Evolutionary conservation across 495 filamentous ascomycete species (phyloP), one percentile per base, ranked within the genome.

Genomic region (Schizothecium vesticola): DNA sequence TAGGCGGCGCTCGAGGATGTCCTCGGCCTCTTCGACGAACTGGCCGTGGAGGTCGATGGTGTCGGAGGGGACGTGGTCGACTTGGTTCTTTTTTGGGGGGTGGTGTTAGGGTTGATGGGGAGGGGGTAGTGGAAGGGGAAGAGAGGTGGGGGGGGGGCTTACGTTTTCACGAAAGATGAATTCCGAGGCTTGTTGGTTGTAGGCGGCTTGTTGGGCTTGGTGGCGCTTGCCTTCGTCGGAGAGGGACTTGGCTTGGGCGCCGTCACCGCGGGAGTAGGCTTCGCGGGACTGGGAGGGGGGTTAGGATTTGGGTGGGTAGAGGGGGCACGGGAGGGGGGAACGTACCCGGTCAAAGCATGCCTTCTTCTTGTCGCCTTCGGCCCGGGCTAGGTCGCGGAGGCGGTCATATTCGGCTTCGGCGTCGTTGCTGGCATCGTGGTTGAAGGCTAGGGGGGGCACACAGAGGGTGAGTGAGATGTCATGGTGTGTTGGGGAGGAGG

Each of bases 31-130:
- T 74, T 94, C 90, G 59, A 96, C 95, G 75, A 89, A 97, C 74
- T 94, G 90, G 0, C 95, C 93, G 72, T 99, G 95, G 58, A 99
- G 81, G 81, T 99, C 95, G 70, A 99, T 97, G 3, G 90, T 92
- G 73, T 98, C 93, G 25, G 85, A 85, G 12, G 82, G 81, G 12
- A 95, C 88, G 60, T 90, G 85, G 13, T 83, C 89, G 3, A 77
- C 69, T 7, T 90, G 86, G 77, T 97, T 99, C 36, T n/a, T n/a
- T n/a, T n/a, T n/a, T 43, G 36, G 36, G 36, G 13, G 3, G 12
- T 16, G 5, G 13, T 28, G 26, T 43, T 43, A 43, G 13, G 26
- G 6, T 6, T 28, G 26, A 6, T n/a, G n/a, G n/a, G n/a, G n/a
- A 3, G 31, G 31, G 31, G 11, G 3, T 1, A 0, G 28, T 4